Evolutionary conservation across 306 rosid species (phyloP).

Genomic region (Trifolium pratense): DNA sequence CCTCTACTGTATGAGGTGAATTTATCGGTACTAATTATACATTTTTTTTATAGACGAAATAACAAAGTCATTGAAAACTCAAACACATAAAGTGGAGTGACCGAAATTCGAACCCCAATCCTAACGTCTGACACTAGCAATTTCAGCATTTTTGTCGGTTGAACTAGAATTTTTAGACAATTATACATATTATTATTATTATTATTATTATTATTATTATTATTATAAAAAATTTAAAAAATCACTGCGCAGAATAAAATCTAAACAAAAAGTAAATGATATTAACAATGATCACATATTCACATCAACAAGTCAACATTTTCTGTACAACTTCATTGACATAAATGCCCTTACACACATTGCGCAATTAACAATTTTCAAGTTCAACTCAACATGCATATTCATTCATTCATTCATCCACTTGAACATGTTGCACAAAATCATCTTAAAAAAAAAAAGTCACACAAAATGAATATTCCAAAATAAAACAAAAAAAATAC

Average conservation of each 20-base stretch:
- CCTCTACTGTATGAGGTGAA: too few relatives aligned
- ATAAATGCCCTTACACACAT: slow-evolving; percentile 47
- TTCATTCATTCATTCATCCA: neutral
- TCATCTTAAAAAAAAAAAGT: neutral
- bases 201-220: too few relatives aligned
- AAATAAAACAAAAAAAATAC: slow-evolving; percentile 6
- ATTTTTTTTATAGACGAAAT: too few relatives aligned
- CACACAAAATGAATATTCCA: neutral
- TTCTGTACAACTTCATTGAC: slow-evolving; percentile 62
- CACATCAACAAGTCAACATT: slow-evolving; percentile 51
- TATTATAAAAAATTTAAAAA: neutral
- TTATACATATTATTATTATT: too few relatives aligned
- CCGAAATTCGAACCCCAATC: too few relatives aligned
- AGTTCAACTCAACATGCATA: neutral
- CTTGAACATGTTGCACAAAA: slow-evolving; percentile 4
- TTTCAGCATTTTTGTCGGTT: too few relatives aligned
- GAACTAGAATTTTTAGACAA: too few relatives aligned
- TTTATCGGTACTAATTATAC: too few relatives aligned
- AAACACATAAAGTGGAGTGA: too few relatives aligned
- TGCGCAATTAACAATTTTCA: slow-evolving; percentile 29
- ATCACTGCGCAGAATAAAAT: slow-evolving; percentile 18
- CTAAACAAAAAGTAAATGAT: slow-evolving; percentile 33
- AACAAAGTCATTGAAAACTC: too few relatives aligned
- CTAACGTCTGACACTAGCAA: too few relatives aligned
- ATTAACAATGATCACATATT: slow-evolving; percentile 44